phyloP scores from a whole-genome alignment of 768 basidiomycete species.

The Amylocystis lapponica region DNA sequence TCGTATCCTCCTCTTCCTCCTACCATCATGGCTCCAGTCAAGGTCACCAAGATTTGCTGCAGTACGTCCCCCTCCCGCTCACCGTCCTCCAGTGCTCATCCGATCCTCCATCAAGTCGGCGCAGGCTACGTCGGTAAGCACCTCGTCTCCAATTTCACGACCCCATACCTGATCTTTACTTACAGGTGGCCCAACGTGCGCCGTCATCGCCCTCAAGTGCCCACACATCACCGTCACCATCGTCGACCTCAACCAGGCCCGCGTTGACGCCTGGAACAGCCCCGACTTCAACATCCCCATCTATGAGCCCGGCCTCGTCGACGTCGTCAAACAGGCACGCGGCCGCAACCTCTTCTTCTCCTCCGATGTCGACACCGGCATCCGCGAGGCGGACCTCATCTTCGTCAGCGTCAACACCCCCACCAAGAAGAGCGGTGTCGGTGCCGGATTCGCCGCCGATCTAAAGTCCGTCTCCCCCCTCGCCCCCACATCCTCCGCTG shows the following conservation, averaged over 20 bases:
- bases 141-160: neutral
- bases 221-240: conserved; percentile 94
- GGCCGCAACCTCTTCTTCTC: conserved; percentile 97
- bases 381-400: conserved; percentile 93
- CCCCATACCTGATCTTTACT: too few relatives aligned
- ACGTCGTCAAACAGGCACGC: conserved; percentile 80
- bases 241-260: conserved; percentile 92
- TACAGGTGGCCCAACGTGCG: conserved; percentile 89
- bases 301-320: conserved; percentile 95
- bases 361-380: conserved; percentile 89
- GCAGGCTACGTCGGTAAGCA: conserved; percentile 88
- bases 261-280: conserved; percentile 97
- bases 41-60: conserved; percentile 82
- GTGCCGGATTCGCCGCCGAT: conserved; percentile 97
- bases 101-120: conserved; percentile 47
- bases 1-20: conserved; percentile 11
- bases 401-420: conserved; percentile 99
- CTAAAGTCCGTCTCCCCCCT: conserved; percentile 74
- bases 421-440: conserved; percentile 96
- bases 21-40: conserved; percentile 44
- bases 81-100: conserved; percentile 5
- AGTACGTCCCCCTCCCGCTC: conserved; percentile 46
- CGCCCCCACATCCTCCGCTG: too few relatives aligned
- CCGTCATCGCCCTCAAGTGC: conserved; percentile 91
- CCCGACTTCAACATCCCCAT: conserved; percentile 82